Percentiles rank a stretch among this genome's conserved stretches.
Evolutionary conservation across 495 filamentous ascomycete species (phyloP).

Genomic region (Hypoxylon fuscum): DNA sequence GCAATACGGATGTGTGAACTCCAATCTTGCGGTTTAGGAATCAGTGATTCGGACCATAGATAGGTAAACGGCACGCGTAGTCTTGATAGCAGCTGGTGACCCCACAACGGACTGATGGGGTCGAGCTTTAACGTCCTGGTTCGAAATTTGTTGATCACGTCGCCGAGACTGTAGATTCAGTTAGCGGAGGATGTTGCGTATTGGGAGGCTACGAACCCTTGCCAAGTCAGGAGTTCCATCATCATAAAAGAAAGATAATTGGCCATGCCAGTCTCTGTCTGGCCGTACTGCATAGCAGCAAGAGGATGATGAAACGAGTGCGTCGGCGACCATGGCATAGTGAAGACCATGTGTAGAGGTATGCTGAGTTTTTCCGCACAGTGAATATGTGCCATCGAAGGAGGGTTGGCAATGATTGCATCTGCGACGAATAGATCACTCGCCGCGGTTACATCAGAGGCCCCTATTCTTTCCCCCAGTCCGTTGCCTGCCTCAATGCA

Average conservation of each 20-base stretch:
- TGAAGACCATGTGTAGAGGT: slow-evolving; percentile 73
- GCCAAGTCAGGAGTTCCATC: slow-evolving; percentile 74
- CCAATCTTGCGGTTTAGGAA: slow-evolving; percentile 72
- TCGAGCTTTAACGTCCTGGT: slow-evolving; percentile 64
- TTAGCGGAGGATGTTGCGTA: slow-evolving; percentile 14
- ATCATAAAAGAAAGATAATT: slow-evolving; percentile 69
- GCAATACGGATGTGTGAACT: slow-evolving; percentile 64
- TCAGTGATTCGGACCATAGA: slow-evolving; percentile 69
- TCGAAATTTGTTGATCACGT: slow-evolving; percentile 68
- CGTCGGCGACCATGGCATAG: slow-evolving; percentile 71
- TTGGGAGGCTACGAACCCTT: slow-evolving; percentile 56
- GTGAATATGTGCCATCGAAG: slow-evolving; percentile 72
- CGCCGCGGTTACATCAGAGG: slow-evolving; percentile 41
- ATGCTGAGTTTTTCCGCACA: slow-evolving; percentile 69
- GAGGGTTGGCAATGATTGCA: slow-evolving; percentile 73
- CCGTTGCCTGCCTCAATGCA: slow-evolving; percentile 62
- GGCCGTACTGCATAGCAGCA: slow-evolving; percentile 55
- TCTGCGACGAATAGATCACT: slow-evolving; percentile 69
- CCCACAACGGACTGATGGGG: slow-evolving; percentile 67
- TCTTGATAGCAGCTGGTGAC: slow-evolving; percentile 46
- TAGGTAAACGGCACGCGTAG: slow-evolving; percentile 66
- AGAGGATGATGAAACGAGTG: slow-evolving; percentile 67
- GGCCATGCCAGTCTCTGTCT: slow-evolving; percentile 58
- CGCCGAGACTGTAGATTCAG: slow-evolving; percentile 57
- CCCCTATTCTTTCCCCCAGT: slow-evolving; percentile 50